A percentile compares a stretch with the other conserved stretches of the same genome.
Conservation (phyloP, 1,284 basidiomycete genomes). For the Sanguinoderma infundibulare region DNA sequence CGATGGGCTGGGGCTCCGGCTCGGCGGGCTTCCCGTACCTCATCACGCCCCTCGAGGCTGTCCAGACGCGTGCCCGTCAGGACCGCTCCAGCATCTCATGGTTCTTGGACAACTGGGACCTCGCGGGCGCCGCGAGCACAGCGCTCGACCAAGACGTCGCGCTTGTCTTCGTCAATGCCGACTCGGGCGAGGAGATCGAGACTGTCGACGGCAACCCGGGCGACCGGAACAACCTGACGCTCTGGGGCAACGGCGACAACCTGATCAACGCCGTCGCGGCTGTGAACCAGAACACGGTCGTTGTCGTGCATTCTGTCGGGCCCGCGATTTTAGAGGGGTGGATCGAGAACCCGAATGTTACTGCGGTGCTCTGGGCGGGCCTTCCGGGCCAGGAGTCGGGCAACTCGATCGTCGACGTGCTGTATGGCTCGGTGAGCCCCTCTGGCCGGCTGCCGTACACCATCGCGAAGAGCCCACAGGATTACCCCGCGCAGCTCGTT, state of each 20-base stretch:
- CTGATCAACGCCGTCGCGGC: too few relatives aligned
- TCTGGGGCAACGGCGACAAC: too few relatives aligned
- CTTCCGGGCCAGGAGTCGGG: too few relatives aligned
- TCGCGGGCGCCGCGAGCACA: slow-evolving; percentile 50
- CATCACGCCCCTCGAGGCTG: slow-evolving; percentile 70
- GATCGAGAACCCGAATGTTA: slow-evolving; percentile 81
- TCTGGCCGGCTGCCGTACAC: slow-evolving; percentile 86
- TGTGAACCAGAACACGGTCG: slow-evolving; percentile 79
- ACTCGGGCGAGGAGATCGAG: slow-evolving; percentile 81
- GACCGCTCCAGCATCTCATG: slow-evolving; percentile 57
- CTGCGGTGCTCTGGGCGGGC: slow-evolving; percentile 69
- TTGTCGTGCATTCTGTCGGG: too few relatives aligned
- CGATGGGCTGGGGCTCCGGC: slow-evolving; percentile 76
- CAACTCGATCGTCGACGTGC: too few relatives aligned
- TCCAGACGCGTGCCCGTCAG: slow-evolving; percentile 63
- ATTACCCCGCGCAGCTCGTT: too few relatives aligned
- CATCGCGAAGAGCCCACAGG: slow-evolving; percentile 73
- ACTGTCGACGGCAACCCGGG: slow-evolving; percentile 77
- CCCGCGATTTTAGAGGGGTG: slow-evolving; percentile 75
- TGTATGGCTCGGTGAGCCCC: too few relatives aligned
- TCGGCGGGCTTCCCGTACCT: slow-evolving; percentile 67
- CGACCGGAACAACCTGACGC: slow-evolving; percentile 82
- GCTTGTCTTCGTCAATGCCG: slow-evolving; percentile 74
- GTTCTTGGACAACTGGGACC: slow-evolving; percentile 70
- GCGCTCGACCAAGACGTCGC: slow-evolving; percentile 62